Base-by-base conservation (phyloP, 768 basidiomycete genomes). In the Amanita subjunquillea region DNA sequence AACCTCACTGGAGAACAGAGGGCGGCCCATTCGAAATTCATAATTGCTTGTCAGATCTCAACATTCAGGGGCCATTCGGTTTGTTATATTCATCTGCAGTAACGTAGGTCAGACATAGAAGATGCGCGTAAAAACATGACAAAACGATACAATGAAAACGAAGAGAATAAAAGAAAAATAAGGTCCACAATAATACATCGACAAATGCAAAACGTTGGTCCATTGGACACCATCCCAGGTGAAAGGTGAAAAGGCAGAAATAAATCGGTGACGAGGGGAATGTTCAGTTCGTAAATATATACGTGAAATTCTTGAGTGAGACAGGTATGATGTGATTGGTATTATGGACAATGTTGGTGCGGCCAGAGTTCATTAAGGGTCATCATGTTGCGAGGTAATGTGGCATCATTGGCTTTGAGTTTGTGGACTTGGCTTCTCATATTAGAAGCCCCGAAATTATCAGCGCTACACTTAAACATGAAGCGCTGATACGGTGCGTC, bases 391-490 rank as follows among this genome's bases (percentile, higher is more conserved):
- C 32, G 6, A 10, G 32, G 32, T 32, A 32, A 32, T 32, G 32
- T 32, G 32, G 12, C 32, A 4, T 32, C 32, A 32, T 32, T 32
- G 32, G 20, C 38, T 39, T 39, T 29, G 23, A 23, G 20, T 41
- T 17, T 10, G 17, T 41, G 29, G 2, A 22, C 48, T 15, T 22
- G 48, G 12, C 29, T 20, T 44, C 41, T 51, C 50, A 51, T 42
- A 51, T 27, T 30, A 51, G 50, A 51, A 43, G 40, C 41, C 40
- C 27, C 6, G 50, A 42, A 29, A 51, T 15, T 27, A 51, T 43
- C 40, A 51, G 17, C 9, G 41, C 50, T 43, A 32, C 30, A 25
- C 27, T 29, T 30, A 51, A 42, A 29, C 50, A 51, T 22, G 42
- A 34, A 30, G 50, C 50, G n/a, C 50, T 32, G 22, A 43, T 27